phyloP scores from a whole-genome alignment of 2,329 filamentous ascomycete species.

The Elsinoe perseae region DNA sequence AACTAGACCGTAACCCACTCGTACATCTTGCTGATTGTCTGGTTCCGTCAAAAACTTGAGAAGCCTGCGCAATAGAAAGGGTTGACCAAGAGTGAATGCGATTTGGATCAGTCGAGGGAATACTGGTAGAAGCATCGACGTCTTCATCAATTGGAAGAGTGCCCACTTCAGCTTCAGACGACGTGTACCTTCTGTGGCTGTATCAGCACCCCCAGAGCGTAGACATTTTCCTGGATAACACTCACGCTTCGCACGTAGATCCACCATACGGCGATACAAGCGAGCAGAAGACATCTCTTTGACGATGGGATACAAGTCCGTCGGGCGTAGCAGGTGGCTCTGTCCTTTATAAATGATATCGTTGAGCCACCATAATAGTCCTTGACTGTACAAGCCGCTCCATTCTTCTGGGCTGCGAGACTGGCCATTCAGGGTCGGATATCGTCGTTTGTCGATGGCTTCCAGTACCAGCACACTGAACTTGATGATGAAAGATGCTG shows the following conservation, averaged over 20 bases:
- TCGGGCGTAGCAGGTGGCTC: slow-evolving; percentile 6
- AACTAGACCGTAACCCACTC: slow-evolving; percentile 26
- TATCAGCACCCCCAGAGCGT: not conserved
- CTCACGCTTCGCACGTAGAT: not conserved
- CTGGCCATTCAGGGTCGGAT: not conserved
- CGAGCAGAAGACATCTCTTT: slow-evolving; percentile 13
- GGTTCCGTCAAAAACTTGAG: slow-evolving; percentile 6
- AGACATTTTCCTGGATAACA: not conserved
- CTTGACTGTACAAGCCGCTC: slow-evolving; percentile 13
- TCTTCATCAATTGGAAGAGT: slow-evolving; percentile 8
- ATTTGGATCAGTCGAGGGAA: slow-evolving; percentile 15
- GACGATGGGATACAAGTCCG: slow-evolving; percentile 11
- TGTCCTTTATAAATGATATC: slow-evolving; percentile 10
- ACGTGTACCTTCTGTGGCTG: not conserved
- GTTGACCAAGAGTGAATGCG: slow-evolving; percentile 15
- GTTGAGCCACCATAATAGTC: slow-evolving; percentile 16
- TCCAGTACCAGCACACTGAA: slow-evolving; percentile 30
- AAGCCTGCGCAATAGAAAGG: slow-evolving; percentile 11
- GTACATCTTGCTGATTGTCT: not conserved
- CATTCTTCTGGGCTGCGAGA: slow-evolving; percentile 15
- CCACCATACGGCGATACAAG: not conserved
- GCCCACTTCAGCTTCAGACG: slow-evolving; percentile 4
- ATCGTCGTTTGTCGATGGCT: slow-evolving; percentile 1
- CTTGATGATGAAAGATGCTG: slow-evolving; percentile 33
- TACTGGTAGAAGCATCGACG: slow-evolving; percentile 27